Percentiles rank a stretch among this genome's conserved stretches.
Conservation (phyloP, 768 basidiomycete genomes). For the Mycena vulgaris region DNA sequence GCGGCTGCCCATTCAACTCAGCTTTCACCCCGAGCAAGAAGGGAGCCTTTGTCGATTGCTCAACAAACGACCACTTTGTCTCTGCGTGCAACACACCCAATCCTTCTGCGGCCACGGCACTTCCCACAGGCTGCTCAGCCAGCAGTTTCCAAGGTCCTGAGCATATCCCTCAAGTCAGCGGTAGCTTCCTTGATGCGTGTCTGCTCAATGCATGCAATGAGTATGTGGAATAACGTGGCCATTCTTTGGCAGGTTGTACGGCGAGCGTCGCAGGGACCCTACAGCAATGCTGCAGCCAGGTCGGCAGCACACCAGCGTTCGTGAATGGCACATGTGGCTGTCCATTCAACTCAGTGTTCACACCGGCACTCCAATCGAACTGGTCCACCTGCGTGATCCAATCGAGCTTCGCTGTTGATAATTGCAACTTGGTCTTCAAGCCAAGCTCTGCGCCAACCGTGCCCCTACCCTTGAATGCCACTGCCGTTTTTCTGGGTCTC, state of each 20-base stretch:
- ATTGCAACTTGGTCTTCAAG: slow-evolving; percentile 8
- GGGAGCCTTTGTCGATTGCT: slow-evolving; percentile 9
- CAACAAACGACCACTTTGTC: background rate
- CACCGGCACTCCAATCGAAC: background rate
- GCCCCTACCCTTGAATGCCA: slow-evolving; percentile 2
- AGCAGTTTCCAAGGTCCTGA: slow-evolving; percentile 14
- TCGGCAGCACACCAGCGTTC: slow-evolving; percentile 13
- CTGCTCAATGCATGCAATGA: slow-evolving; percentile 4
- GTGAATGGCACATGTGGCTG: slow-evolving; percentile 19
- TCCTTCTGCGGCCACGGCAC: slow-evolving; percentile 8
- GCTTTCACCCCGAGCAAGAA: slow-evolving; percentile 3
- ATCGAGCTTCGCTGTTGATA: slow-evolving; percentile 1
- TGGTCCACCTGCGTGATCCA: slow-evolving; percentile 1
- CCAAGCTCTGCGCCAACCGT: background rate
- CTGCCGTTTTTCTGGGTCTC: slow-evolving; percentile 11
- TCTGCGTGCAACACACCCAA: slow-evolving; percentile 8
- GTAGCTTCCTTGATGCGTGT: slow-evolving; percentile 10
- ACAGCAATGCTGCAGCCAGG: slow-evolving; percentile 9
- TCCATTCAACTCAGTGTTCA: slow-evolving; percentile 6
- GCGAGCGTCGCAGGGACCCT: slow-evolving; percentile 7
- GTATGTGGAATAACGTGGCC: slow-evolving; percentile 1
- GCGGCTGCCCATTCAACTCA: slow-evolving; percentile 9
- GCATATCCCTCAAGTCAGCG: slow-evolving; percentile 5
- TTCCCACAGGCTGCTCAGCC: slow-evolving; percentile 13
- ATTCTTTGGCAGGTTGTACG: slow-evolving; percentile 13